Evolutionary conservation across 768 basidiomycete genomes (phyloP).

Genomic region (Russula sp.): DNA sequence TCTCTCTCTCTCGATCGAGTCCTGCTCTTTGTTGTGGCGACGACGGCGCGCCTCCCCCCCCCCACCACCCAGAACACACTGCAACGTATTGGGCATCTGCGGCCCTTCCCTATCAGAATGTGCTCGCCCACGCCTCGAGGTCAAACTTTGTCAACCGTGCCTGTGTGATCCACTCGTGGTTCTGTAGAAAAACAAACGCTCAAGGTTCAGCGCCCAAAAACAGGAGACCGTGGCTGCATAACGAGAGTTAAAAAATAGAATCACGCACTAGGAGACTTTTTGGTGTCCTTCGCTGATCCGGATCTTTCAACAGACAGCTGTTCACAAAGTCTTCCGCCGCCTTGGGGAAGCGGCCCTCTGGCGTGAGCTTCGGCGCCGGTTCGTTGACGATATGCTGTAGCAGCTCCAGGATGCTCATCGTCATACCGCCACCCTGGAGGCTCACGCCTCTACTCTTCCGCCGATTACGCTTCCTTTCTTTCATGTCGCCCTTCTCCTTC

Average conservation of each 20-base stretch:
- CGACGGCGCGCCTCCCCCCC: too few relatives aligned
- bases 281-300: constrained; percentile 72
- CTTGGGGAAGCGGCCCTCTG: constrained; percentile 62
- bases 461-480: constrained; percentile 63
- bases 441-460: constrained; percentile 89
- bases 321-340: constrained; percentile 84
- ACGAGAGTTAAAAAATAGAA: not conserved
- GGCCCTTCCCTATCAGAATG: constrained; percentile 38
- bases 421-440: constrained; percentile 91
- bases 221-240: not conserved
- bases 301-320: constrained; percentile 87
- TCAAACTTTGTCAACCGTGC: constrained; percentile 56
- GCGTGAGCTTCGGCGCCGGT: constrained; percentile 82
- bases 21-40: too few relatives aligned
- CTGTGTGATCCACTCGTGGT: constrained; percentile 66
- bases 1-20: too few relatives aligned
- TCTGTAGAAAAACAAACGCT: constrained; percentile 34
- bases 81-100: too few relatives aligned
- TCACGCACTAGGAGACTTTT: constrained; percentile 73
- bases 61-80: too few relatives aligned
- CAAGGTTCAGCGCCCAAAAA: not conserved
- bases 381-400: constrained; percentile 99
- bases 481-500: constrained; percentile 31
- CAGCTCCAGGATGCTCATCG: constrained; percentile 95
- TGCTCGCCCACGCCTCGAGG: constrained; percentile 74